Conservation (phyloP, 2,329 filamentous ascomycete species). For the Lasiodiplodia sp. region DNA sequence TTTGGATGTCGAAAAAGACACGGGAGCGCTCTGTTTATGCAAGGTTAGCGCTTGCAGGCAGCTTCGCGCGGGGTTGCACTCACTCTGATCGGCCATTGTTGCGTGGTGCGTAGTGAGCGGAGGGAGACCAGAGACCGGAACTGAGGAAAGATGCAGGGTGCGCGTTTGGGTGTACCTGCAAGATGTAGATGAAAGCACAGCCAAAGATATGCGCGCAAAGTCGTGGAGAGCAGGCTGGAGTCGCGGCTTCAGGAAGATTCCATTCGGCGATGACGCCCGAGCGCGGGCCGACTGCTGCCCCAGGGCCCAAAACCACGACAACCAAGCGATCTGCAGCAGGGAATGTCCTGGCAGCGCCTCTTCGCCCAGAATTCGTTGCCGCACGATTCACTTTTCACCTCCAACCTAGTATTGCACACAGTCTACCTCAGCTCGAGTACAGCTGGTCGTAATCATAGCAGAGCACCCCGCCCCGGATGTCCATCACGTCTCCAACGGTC, state of each 20-base stretch:
- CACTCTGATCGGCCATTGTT: slow-evolving; percentile 29
- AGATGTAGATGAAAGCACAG: neutral
- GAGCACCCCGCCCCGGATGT: slow-evolving; percentile 29
- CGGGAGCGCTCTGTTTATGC: slow-evolving; percentile 66
- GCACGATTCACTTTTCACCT: neutral
- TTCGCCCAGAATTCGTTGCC: neutral
- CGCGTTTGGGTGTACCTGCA: neutral
- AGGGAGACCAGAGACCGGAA: neutral
- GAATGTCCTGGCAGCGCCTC: neutral
- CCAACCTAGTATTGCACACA: neutral
- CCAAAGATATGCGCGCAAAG: slow-evolving; percentile 16
- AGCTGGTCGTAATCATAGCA: slow-evolving; percentile 30
- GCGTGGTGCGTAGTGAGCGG: neutral
- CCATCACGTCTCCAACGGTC: slow-evolving; percentile 28
- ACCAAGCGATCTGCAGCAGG: neutral
- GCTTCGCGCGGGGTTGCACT: slow-evolving; percentile 2
- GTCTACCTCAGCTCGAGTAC: neutral
- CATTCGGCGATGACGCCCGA: slow-evolving; percentile 20
- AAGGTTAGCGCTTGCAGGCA: slow-evolving; percentile 1
- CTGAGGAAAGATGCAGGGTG: too few relatives aligned
- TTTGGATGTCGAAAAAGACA: slow-evolving; percentile 92
- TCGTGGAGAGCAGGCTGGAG: slow-evolving; percentile 24
- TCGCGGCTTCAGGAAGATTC: slow-evolving; percentile 30
- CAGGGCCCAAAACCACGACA: slow-evolving; percentile 20
- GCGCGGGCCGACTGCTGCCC: slow-evolving; percentile 8